phyloP scores from a whole-genome alignment of 768 basidiomycete species.

The Neoboletus subvelutipes region DNA sequence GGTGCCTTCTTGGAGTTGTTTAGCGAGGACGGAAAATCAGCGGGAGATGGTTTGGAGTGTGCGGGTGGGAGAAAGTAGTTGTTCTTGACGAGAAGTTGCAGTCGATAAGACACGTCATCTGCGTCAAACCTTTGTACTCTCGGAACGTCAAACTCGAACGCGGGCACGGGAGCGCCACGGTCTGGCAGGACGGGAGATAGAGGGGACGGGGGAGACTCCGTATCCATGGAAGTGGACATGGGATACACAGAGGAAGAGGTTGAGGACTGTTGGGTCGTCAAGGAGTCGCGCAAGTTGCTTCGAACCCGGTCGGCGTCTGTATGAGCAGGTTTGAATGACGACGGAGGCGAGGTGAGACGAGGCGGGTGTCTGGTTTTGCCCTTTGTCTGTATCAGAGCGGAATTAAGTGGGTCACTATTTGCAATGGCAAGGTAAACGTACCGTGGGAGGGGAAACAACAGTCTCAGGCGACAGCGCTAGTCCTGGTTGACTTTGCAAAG shows the following conservation, averaged over 20 bases:
- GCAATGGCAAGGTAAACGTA: slow-evolving; percentile 18
- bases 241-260: slow-evolving; percentile 81
- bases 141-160: slow-evolving; percentile 48
- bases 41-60: slow-evolving; percentile 74
- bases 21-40: slow-evolving; percentile 51
- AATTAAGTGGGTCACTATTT: slow-evolving; percentile 19
- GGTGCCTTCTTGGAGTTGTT: slow-evolving; percentile 44
- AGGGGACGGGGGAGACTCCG: slow-evolving; percentile 65
- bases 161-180: slow-evolving; percentile 44
- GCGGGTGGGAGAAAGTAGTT: slow-evolving; percentile 89
- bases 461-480: slow-evolving; percentile 14
- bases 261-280: slow-evolving; percentile 61
- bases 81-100: slow-evolving; percentile 81
- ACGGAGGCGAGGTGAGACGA: slow-evolving; percentile 37
- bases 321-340: slow-evolving; percentile 31
- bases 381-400: slow-evolving; percentile 29
- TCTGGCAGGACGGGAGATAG: slow-evolving; percentile 49
- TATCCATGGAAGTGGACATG: slow-evolving; percentile 62
- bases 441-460: slow-evolving; percentile 14
- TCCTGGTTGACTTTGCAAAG: slow-evolving; percentile 12
- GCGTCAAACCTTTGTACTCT: slow-evolving; percentile 54
- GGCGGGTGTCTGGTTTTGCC: slow-evolving; percentile 35
- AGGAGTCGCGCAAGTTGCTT: slow-evolving; percentile 55
- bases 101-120: slow-evolving; percentile 84
- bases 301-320: slow-evolving; percentile 39